Evolutionary conservation across 2,329 filamentous ascomycete genomes (phyloP), one percentile per base, ranked within the genome.

Genomic region (Dryadomyces sulphureus): DNA sequence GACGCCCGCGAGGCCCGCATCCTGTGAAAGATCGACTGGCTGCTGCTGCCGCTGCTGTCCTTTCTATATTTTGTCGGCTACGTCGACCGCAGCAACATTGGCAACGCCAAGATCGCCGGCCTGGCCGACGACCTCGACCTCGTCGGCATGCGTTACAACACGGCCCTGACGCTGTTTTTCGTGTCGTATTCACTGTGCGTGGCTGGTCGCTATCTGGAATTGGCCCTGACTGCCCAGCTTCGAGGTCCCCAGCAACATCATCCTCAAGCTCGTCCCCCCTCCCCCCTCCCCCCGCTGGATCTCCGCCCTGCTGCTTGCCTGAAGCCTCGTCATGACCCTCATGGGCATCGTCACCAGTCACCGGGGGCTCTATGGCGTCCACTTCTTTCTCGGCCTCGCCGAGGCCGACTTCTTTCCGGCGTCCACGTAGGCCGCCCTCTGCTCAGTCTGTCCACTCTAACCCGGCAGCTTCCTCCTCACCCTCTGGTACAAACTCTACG

Each of bases 321-420:
- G 69, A 68, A 65, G 69, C 32, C 27, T 30, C 27, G 27, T 30
- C 27, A 30, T 30, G 27, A 30, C 62, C 0, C 63, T 68, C n/a
- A 73, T 72, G 22, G 66, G 69, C 0, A 66, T 65, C 1, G 60
- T 62, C 3, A 56, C 62, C 5, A 62, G 54, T 7, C 73, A 69
- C 27, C 27, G 14, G 27, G 27, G 63, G n/a, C 56, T 75, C 0
- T 54, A 73, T 2, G 63, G 61, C 0, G 64, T 66, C 22, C 60
- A 71, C 0, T 70, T 74, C 56, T 64, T 72, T 25, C 58, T 71
- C 2, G 66, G 67, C 5, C 61, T 69, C 16, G 59, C 59, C 19
- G 71, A 75, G 51, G 71, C 73, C 0, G 69, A 68, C 0, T 73
- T 69, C 52, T 72, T 72, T 42, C 69, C 70, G 0, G 68, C 68